Base-by-base conservation (phyloP, 1,284 basidiomycete genomes). In the Thecaphora thlaspeos region DNA sequence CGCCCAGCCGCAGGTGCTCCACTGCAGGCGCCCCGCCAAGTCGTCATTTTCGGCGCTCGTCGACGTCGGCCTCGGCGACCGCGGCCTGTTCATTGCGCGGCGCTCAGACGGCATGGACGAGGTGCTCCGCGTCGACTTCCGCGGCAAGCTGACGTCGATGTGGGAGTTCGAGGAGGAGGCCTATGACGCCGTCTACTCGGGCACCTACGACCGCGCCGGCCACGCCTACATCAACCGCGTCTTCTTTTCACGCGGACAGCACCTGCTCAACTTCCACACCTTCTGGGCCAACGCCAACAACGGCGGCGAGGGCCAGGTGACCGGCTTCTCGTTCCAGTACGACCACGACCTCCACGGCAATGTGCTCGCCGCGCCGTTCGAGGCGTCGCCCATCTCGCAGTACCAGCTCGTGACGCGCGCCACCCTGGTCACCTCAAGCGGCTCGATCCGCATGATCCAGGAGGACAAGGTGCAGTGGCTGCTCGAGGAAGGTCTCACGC, bases 401-500 rank as follows among this genome's bases (percentile, higher is more conserved):
- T 77, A 78, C 51, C 78, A 77, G 44, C 76, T 84, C 17, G 71
- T 82, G 10, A 78, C 82, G 4, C 83, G 85, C 15, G 64, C 86
- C 4, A 78, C 87, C 17, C 55, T 91, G 32, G 86, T 86, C 1
- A 91, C 90, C 0, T 85, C 84, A 5, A 88, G 88, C 0, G 91
- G 91, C 11, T 82, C 89, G 0, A 72, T 95, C 11, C 90, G 91
- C 66, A 80, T 88, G 11, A 88, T 89, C 84, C 81, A 86, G 43
- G 82, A 85, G 28, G 82, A 86, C 39, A 73, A 81, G 41, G 76
- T 85, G 18, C 80, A 84, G 46, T 96, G 91, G 91, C 84, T 83
- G 0, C 82, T 90, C 38, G 91, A 96, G 73, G 93, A 97, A 73
- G 83, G 85, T 0, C 81, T 95, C 12, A 81, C 89, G 0, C 82